Base-by-base conservation (phyloP, 2,329 filamentous ascomycete genomes). In the Dactylellina cionopaga region DNA sequence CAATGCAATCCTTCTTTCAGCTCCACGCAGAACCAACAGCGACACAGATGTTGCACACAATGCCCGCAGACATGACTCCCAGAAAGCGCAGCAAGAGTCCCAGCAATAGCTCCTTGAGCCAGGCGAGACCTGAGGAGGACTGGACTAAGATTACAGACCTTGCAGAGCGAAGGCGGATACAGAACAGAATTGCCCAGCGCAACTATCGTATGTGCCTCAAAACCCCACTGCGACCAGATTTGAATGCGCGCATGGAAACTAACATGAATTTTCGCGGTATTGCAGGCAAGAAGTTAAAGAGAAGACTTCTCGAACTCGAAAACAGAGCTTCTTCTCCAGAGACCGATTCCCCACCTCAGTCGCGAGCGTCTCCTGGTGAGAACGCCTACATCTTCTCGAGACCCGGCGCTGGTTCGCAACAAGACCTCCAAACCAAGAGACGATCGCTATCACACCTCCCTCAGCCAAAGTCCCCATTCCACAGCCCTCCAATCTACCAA, bases 271-370 rank as follows among this genome's bases (percentile, higher is more conserved):
- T n/a, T n/a, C n/a, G n/a, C 41, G 10, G 15, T 39, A 22, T n/a
- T 60, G 68, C 78, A 92, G 90, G 91, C 86, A 94, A 94, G 88
- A 94, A 94, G 88, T 89, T 94, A 77, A 94, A 95, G 90, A 90
- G 90, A 84, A 89, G 91, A 78, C 85, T 95, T 79, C 90, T 94
- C 84, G 91, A 94, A 79, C 86, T 94, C 77, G 91, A 94, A 85
- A 88, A 90, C 79, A 86, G 90, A 76, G 91, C 91, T 47, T 74
- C 76, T 84, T 85, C 27, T 13, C 76, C 68, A 59, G 68, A 72
- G 44, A 72, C 68, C 51, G 68, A 72, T 24, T 72, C 68, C 25
- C 68, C 68, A 19, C 68, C 68, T 43, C 68, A 72, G 44, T 72
- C 68, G 29, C 51, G 59, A 51, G 68, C 59, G 54, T 72, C 68